Percentiles rank a stretch among this genome's conserved stretches.
phyloP scores from a whole-genome alignment of 768 basidiomycete species.

The Roridomyces roridus region DNA sequence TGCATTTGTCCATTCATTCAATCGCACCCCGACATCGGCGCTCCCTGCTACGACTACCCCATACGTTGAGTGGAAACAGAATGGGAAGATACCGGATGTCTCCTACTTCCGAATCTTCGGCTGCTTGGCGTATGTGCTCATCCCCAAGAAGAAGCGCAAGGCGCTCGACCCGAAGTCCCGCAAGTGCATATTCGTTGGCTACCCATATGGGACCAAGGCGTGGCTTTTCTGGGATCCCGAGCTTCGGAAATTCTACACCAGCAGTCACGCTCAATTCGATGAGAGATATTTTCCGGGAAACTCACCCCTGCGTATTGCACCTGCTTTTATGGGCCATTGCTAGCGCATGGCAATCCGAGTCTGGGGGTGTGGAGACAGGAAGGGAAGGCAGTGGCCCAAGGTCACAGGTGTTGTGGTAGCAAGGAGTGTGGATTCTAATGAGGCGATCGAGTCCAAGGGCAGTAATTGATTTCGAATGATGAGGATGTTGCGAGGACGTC shows the following conservation, averaged over 20 bases:
- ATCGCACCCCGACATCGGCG: constrained; percentile 27
- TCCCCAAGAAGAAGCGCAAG: constrained; percentile 31
- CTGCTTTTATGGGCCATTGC: too few species aligned
- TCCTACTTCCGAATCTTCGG: constrained; percentile 26
- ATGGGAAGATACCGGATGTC: constrained; percentile 29
- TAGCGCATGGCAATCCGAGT: too few species aligned
- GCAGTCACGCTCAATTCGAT: constrained; percentile 31
- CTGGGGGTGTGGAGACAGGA: too few species aligned
- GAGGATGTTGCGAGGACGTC: too few species aligned
- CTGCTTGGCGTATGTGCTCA: constrained; percentile 32
- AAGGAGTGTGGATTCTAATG: too few species aligned
- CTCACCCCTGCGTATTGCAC: background rate
- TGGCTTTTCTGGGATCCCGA: constrained; percentile 32
- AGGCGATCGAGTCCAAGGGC: too few species aligned
- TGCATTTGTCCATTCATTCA: constrained; percentile 28
- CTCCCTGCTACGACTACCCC: constrained; percentile 29
- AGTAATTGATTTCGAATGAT: too few species aligned
- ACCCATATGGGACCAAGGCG: constrained; percentile 20
- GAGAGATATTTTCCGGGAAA: constrained; percentile 32
- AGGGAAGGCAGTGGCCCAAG: too few species aligned
- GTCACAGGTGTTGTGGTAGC: too few species aligned
- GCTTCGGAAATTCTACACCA: constrained; percentile 13
- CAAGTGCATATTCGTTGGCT: constrained; percentile 33
- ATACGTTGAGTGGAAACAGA: constrained; percentile 26
- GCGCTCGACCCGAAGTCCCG: constrained; percentile 20